phyloP scores from a whole-genome alignment of 164 flowering plant species.

The Platanus orientalis region DNA sequence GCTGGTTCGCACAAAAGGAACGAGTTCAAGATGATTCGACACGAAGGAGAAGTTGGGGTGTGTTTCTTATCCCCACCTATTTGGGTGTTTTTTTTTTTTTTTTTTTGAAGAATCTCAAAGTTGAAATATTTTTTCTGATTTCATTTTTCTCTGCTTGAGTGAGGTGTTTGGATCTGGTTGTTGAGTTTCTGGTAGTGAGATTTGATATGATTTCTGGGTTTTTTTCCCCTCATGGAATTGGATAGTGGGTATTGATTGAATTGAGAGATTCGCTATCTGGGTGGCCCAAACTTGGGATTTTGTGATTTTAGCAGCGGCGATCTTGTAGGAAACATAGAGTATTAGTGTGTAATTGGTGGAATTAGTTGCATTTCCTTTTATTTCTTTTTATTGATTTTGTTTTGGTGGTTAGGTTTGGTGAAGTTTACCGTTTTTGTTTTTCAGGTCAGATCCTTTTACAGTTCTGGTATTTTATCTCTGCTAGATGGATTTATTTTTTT shows the following conservation, averaged over 20 bases:
- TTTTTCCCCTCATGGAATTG: neutral
- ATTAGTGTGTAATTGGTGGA: neutral
- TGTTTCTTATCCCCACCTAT: slow-evolving; percentile 14
- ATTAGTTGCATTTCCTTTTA: neutral
- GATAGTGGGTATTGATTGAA: slow-evolving; percentile 6
- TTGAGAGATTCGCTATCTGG: neutral
- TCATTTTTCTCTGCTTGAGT: neutral
- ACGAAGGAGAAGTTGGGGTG: slow-evolving; percentile 81
- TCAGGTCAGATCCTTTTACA: neutral
- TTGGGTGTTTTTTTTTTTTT: neutral
- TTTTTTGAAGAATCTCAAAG: neutral
- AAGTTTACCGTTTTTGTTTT: neutral
- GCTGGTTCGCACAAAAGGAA: slow-evolving; percentile 86
- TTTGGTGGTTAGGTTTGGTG: slow-evolving; percentile 4
- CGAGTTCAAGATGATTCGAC: slow-evolving; percentile 76
- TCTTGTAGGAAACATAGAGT: neutral
- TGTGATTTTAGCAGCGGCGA: slow-evolving; percentile 5
- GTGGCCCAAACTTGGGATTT: neutral
- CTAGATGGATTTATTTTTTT: neutral
- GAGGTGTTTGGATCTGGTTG: slow-evolving; percentile 16
- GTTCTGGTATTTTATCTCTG: neutral
- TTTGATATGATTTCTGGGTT: slow-evolving; percentile 6
- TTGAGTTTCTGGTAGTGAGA: neutral
- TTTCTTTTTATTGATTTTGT: neutral
- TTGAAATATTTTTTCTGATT: neutral